Conservation (phyloP, 495 filamentous ascomycete species). For the Rhypophila decipiens region DNA sequence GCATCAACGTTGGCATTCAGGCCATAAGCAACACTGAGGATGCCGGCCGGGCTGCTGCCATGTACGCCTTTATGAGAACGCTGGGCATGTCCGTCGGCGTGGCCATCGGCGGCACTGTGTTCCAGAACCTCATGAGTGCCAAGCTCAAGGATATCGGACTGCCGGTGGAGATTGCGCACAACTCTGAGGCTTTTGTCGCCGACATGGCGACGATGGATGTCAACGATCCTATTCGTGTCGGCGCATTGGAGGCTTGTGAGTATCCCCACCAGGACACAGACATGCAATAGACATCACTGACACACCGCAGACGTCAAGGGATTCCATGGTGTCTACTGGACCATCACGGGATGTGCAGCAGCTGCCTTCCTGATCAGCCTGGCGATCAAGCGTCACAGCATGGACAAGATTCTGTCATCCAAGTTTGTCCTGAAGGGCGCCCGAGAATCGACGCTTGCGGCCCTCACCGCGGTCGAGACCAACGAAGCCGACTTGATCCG, state of each 20-base stretch:
- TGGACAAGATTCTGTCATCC: constrained; percentile 23
- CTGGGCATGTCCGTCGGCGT: constrained; percentile 61
- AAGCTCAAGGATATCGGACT: constrained; percentile 37
- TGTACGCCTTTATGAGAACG: constrained; percentile 54
- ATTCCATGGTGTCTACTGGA: constrained; percentile 25
- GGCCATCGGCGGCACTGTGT: constrained; percentile 54
- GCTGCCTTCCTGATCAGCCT: constrained; percentile 16
- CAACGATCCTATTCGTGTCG: constrained; percentile 16
- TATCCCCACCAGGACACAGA: not conserved
- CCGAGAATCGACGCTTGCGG: not conserved
- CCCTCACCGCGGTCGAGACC: not conserved
- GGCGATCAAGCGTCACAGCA: constrained; percentile 16
- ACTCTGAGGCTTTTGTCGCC: constrained; percentile 43
- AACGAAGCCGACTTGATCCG: not conserved
- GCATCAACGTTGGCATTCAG: constrained; percentile 47
- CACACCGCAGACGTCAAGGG: constrained; percentile 11
- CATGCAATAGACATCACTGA: not conserved
- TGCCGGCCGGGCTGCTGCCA: constrained; percentile 48
- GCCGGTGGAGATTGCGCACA: constrained; percentile 28
- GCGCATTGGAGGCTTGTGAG: constrained; percentile 20
- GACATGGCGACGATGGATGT: constrained; percentile 20
- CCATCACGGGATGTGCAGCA: constrained; percentile 11
- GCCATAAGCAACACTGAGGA: constrained; percentile 42
- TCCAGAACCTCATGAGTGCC: constrained; percentile 50
- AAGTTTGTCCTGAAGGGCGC: constrained; percentile 20